Conservation (phyloP, 176 grass and related monocot genomes). For the Chrysopogon serrulatus region DNA sequence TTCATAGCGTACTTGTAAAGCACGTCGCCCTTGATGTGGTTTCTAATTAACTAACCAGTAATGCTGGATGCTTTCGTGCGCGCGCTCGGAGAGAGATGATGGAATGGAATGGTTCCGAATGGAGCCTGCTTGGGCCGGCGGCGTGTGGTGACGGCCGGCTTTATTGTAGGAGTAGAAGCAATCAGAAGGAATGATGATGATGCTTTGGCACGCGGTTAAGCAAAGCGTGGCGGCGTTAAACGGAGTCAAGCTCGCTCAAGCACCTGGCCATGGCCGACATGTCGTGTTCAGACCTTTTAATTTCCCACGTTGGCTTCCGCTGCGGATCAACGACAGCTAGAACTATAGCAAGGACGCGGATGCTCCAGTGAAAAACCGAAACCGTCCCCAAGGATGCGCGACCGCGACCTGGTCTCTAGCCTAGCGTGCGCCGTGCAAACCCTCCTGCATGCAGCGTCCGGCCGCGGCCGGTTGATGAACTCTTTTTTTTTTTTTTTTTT, state of each 20-base stretch:
- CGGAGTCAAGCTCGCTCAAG: not conserved
- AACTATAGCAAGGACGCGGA: no score
- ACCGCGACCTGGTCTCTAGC: no score
- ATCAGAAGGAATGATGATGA: not conserved
- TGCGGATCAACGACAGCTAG: no score
- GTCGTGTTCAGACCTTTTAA: not conserved
- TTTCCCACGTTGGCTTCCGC: no score
- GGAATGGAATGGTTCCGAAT: no score
- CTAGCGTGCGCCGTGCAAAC: no score
- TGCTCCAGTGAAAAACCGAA: no score
- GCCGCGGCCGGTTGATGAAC: no score
- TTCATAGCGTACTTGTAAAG: not conserved
- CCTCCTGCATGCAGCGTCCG: no score
- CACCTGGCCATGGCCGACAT: not conserved
- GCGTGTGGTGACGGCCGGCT: not conserved
- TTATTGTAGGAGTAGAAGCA: not conserved
- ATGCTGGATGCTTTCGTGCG: not conserved
- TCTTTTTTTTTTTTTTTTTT: no score
- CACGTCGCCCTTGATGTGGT: not conserved
- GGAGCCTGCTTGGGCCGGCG: not conserved
- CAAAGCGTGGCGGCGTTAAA: not conserved
- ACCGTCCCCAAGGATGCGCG: no score
- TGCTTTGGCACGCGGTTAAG: not conserved
- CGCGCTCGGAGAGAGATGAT: not conserved
- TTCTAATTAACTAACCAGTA: no score